phyloP scores from a whole-genome alignment of 176 grass and related monocot genomes.

The Aegilops speltoides region DNA sequence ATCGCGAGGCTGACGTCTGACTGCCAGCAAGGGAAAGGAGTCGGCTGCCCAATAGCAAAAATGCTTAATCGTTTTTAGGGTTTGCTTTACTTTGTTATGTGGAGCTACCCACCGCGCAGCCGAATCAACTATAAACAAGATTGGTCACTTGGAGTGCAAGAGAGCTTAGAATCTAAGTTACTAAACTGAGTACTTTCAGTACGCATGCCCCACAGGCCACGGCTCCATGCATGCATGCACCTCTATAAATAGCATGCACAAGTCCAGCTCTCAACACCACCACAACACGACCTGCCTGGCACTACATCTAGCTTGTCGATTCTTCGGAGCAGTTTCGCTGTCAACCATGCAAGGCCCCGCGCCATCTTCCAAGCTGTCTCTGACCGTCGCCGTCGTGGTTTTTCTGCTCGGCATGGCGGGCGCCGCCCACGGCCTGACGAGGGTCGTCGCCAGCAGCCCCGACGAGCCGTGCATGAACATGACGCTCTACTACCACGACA shows the following conservation, averaged over 20 bases:
- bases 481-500: conserved; percentile 37
- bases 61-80: not conserved
- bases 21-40: not conserved
- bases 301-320: too few species aligned
- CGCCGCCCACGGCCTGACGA: not conserved
- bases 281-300: too few species aligned
- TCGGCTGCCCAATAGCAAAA: not conserved
- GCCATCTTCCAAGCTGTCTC: not conserved
- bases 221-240: too few species aligned
- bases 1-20: too few species aligned
- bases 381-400: not conserved
- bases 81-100: not conserved
- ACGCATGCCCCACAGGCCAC: too few species aligned
- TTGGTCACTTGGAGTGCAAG: too few species aligned
- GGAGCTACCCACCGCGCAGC: not conserved
- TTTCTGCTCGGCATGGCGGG: not conserved
- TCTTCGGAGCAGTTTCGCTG: too few species aligned
- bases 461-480: conserved; percentile 2
- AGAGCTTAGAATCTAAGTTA: too few species aligned
- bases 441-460: not conserved
- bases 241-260: too few species aligned
- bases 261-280: too few species aligned
- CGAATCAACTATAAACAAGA: not conserved
- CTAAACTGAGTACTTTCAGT: too few species aligned
- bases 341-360: conserved; percentile 4